Base-by-base conservation (phyloP, 2,329 filamentous ascomycete genomes). In the Nemania sp. region DNA sequence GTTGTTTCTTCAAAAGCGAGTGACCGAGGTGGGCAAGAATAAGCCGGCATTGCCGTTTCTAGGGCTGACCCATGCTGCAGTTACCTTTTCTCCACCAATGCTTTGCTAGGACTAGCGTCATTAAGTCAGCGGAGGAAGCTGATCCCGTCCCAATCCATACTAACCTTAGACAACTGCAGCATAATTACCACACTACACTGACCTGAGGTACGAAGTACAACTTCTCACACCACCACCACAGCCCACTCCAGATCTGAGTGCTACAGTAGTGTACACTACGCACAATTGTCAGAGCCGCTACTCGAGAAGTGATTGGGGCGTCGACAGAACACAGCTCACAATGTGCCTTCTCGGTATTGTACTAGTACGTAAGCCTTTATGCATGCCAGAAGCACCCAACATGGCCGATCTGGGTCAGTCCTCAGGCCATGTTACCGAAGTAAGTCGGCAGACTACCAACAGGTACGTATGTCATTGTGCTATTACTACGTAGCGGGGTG, bases 21-120 rank as follows among this genome's bases (percentile, higher is more conserved):
- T 19, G 36, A 41, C 23, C 30, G 15, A n/a, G n/a, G n/a, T n/a
- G n/a, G 14, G 17, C 28, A 50, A 55, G 17, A 49, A 55, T 43
- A 55, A 55, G 48, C 42, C 52, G 52, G 52, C 52, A 55, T 37
- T 47, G 42, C 52, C 52, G 52, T 8, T 36, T n/a, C 33, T 49
- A 37, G 39, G 41, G 45, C 52, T 55, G 52, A 50, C 46, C 17
- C 3, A 11, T 52, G 19, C 30, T 17, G 30, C 11, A 11, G 30
- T 43, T 19, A 40, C 17, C 8, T 23, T 15, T 44, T 49, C 46
- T 22, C 46, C 52, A 49, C 46, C 34, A 41, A 15, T 19, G 7
- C 22, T 28, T 1, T 17, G 14, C 39, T 26, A 23, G 36, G 36
- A 12, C 12, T 22, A 3, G 28, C 9, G 14, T 12, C 39, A 24